Percentiles rank a stretch among this genome's conserved stretches.
Evolutionary conservation across 2,329 filamentous ascomycete genomes (phyloP).

Genomic region (Trichoderma arundinaceum): DNA sequence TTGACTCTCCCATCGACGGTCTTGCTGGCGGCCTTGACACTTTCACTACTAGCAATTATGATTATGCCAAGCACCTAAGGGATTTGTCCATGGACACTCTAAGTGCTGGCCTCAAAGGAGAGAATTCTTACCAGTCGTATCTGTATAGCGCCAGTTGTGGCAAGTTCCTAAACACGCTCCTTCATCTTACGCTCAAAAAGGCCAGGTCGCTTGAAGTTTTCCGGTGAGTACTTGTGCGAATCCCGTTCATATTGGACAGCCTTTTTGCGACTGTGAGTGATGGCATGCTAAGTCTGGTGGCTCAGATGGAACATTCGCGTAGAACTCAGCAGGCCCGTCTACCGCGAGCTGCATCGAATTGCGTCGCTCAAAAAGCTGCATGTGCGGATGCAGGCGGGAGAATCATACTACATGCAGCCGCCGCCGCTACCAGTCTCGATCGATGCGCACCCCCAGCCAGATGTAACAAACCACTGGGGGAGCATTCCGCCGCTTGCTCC

Average conservation of each 20-base stretch:
- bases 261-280: background rate
- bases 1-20: conserved; percentile 61
- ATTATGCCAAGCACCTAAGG: conserved; percentile 64
- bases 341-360: conserved; percentile 61
- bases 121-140: conserved; percentile 60
- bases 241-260: background rate
- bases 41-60: conserved; percentile 66
- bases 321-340: conserved; percentile 64
- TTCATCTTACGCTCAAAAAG: conserved; percentile 62
- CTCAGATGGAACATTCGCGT: conserved; percentile 66
- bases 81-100: conserved; percentile 63
- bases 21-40: conserved; percentile 65
- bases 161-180: conserved; percentile 67
- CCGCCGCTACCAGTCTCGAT: conserved; percentile 51
- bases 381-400: conserved; percentile 63
- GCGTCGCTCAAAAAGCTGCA: conserved; percentile 59
- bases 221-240: conserved; percentile 48
- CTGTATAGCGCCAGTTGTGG: conserved; percentile 62
- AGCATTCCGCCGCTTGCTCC: conserved; percentile 35
- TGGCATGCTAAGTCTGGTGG: background rate
- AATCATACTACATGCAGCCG: conserved; percentile 59
- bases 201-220: conserved; percentile 62
- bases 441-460: conserved; percentile 37
- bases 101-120: conserved; percentile 58
- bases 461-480: conserved; percentile 44